Evolutionary conservation across 495 filamentous ascomycete species (phyloP).

Genomic region (Aspergillus sparsus): DNA sequence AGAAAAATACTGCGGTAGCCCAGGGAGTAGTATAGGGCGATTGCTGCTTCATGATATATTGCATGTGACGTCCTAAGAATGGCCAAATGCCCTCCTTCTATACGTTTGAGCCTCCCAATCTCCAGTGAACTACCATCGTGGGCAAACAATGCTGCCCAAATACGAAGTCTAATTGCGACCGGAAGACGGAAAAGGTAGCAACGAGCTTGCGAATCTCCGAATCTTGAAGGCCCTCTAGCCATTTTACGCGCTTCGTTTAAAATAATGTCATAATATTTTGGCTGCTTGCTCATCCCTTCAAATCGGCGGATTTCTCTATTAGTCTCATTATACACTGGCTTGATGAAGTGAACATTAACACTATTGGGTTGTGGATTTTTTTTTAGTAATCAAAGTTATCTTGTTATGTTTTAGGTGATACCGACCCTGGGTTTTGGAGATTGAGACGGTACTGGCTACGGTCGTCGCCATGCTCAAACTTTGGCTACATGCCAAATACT

Average conservation of each 20-base stretch:
- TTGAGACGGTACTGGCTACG: slow-evolving; percentile 5
- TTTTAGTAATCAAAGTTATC: not conserved
- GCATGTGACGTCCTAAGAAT: slow-evolving; percentile 22
- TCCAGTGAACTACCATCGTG: slow-evolving; percentile 17
- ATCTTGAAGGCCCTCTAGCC: slow-evolving; percentile 2
- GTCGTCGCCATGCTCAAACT: no score
- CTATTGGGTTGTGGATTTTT: slow-evolving; percentile 3
- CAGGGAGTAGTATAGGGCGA: slow-evolving; percentile 29
- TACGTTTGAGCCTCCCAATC: slow-evolving; percentile 15
- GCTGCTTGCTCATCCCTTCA: slow-evolving; percentile 11
- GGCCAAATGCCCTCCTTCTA: slow-evolving; percentile 9
- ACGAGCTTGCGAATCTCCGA: slow-evolving; percentile 4
- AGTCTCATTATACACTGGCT: slow-evolving; percentile 10
- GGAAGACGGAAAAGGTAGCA: slow-evolving; percentile 22
- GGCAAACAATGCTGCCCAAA: slow-evolving; percentile 18
- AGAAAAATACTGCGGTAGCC: slow-evolving; percentile 34
- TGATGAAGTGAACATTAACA: slow-evolving; percentile 12
- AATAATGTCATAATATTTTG: slow-evolving; percentile 12
- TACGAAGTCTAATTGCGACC: slow-evolving; percentile 17
- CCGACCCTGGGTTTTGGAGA: slow-evolving; percentile 20
- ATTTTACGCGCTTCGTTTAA: slow-evolving; percentile 14
- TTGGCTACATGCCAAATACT: no score
- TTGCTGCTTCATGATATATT: slow-evolving; percentile 27
- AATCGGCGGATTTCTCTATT: slow-evolving; percentile 7
- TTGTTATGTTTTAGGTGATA: not conserved